Conservation (phyloP, 768 basidiomycete species). For the Auriscalpium microsporum region DNA sequence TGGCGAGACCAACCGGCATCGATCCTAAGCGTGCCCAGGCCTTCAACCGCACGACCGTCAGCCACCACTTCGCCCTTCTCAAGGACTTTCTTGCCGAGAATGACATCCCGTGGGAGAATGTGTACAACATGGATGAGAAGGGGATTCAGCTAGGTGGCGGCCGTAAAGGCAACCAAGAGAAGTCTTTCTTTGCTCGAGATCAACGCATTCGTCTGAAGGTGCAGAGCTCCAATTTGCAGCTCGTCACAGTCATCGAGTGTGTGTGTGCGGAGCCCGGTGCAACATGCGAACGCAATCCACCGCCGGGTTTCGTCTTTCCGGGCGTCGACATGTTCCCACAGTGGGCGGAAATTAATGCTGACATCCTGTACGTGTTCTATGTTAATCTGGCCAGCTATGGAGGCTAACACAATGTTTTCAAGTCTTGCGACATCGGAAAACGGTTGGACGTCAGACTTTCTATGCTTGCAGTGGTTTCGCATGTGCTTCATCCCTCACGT, state of each 20-base stretch:
- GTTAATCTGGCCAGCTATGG: too few relatives aligned
- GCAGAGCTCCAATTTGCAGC: too few relatives aligned
- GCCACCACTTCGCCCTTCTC: background rate
- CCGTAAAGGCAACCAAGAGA: too few relatives aligned
- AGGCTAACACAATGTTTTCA: background rate
- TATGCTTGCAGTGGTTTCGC: background rate
- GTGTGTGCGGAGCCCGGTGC: too few relatives aligned
- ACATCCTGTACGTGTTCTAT: background rate
- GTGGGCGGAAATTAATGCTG: too few relatives aligned
- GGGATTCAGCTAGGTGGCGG: too few relatives aligned
- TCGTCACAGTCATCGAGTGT: too few relatives aligned
- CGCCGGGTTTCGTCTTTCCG: too few relatives aligned
- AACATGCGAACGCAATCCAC: too few relatives aligned
- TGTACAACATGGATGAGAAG: background rate
- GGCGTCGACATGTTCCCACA: too few relatives aligned
- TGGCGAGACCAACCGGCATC: conserved; percentile 21
- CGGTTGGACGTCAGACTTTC: conserved; percentile 1
- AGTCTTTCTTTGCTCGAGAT: too few relatives aligned
- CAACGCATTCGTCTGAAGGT: too few relatives aligned
- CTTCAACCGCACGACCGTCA: conserved; percentile 23
- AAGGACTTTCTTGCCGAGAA: conserved; percentile 1
- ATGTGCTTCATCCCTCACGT: background rate
- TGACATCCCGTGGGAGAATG: background rate
- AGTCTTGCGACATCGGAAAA: background rate
- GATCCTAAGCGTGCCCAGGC: conserved; percentile 26